phyloP scores from a whole-genome alignment of 495 filamentous ascomycete genomes.

The Chaetomidium leptoderma region DNA sequence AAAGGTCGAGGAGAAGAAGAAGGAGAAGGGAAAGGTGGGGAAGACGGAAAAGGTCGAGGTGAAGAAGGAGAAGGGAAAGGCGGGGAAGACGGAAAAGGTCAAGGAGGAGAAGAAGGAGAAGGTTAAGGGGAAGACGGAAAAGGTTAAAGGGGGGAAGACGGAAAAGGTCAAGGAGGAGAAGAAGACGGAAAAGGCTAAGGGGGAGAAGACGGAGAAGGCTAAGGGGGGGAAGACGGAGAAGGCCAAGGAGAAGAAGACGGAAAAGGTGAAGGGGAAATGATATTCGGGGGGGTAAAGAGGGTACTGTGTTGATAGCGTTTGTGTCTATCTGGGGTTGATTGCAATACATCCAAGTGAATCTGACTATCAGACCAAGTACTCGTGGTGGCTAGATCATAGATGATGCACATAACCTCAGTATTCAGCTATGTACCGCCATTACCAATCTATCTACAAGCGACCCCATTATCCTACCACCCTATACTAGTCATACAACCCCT shows the following conservation, averaged over 20 bases:
- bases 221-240: not conserved
- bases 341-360: no score
- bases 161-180: not conserved
- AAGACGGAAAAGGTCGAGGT: no score
- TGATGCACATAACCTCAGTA: no score
- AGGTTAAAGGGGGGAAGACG: not conserved
- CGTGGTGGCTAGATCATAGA: no score
- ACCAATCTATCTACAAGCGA: not conserved
- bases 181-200: not conserved
- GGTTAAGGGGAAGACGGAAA: not conserved
- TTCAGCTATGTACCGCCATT: not conserved
- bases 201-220: not conserved
- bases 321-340: not conserved
- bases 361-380: no score
- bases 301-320: constrained; percentile 1
- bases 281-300: not conserved
- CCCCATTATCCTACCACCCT: not conserved
- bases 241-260: not conserved
- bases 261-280: not conserved
- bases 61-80: not conserved
- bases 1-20: constrained; percentile 15
- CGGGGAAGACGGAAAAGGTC: not conserved
- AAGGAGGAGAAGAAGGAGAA: not conserved
- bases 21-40: constrained; percentile 27
- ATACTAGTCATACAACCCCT: constrained; percentile 34